Base-by-base conservation (phyloP, 495 filamentous ascomycete genomes). In the Bryoglossum gracile region DNA sequence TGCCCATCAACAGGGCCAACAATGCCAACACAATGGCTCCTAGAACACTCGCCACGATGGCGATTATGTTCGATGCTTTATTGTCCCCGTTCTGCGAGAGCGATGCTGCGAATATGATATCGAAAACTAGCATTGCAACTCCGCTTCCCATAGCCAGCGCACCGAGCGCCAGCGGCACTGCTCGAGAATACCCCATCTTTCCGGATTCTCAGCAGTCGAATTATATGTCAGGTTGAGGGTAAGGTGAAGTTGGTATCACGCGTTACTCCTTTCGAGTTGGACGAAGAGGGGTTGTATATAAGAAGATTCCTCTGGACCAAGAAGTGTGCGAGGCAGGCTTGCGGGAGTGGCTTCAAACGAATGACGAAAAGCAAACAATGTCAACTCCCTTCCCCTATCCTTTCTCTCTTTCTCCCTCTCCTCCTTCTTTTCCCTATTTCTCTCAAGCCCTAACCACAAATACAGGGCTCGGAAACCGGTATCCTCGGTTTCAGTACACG, bases 61-160 rank as follows among this genome's bases (percentile, higher is more conserved):
- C 56, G 18, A 62, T 42, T 10, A 53, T 14, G 13, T 49, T 34
- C 3, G 40, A 50, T 23, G 24, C 54, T 9, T 24, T 21, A 23
- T 51, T 28, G 14, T 41, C 46, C 4, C 48, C 41, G n/a, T 39
- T 18, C 28, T 38, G 34, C 28, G 51, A 55, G 19, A 62, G 33
- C 14, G 58, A 51, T 18, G 53, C 41, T n/a, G 62, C 57, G 14
- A 66, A 56, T 11, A 66, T 57, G 28, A 65, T 45, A 25, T 65
- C 50, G 42, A 66, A 59, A 22, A 55, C 56, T 3, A 59, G 37
- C 40, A 57, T 59, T 14, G 51, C 57, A 14, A 60, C 24, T 28
- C 51, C 56, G 25, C 60, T 49, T 17, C 58, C 25, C 8, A 60
- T 26, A 5, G 63, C 58, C 8, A 60, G 40, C 43, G 48, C 46